Conservation (phyloP, 2,329 filamentous ascomycete genomes). For the Madurella fahalii region DNA sequence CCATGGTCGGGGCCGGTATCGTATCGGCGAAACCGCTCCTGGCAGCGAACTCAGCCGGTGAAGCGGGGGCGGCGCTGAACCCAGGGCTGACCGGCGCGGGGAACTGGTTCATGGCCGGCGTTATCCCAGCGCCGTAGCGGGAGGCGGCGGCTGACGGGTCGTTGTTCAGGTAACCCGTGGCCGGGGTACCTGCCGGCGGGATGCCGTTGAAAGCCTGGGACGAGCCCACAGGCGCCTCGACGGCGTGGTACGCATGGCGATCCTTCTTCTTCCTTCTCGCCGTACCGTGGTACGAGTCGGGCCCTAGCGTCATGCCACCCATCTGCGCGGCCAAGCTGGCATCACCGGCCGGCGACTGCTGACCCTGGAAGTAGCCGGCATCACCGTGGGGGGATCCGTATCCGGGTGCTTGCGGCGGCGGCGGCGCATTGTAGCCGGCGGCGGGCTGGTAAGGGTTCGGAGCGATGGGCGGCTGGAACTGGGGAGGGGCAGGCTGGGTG, state of each 20-base stretch:
- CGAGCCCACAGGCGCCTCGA: slow-evolving; percentile 67
- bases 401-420: slow-evolving; percentile 29
- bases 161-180: slow-evolving; percentile 57
- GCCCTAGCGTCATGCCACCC: slow-evolving; percentile 66
- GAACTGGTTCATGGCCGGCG: slow-evolving; percentile 54
- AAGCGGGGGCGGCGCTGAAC: slow-evolving; percentile 45
- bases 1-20: slow-evolving; percentile 42
- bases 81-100: slow-evolving; percentile 53
- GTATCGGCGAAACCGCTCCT: slow-evolving; percentile 35
- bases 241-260: slow-evolving; percentile 83
- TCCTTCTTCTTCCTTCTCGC: slow-evolving; percentile 84
- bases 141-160: slow-evolving; percentile 42
- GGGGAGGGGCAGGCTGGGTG: slow-evolving; percentile 36
- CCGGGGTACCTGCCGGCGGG: slow-evolving; percentile 52
- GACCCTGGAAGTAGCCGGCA: slow-evolving; percentile 31
- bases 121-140: slow-evolving; percentile 45
- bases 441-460: slow-evolving; percentile 52
- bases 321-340: slow-evolving; percentile 65
- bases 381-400: slow-evolving; percentile 30
- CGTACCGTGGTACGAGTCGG: slow-evolving; percentile 39
- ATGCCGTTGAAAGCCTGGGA: slow-evolving; percentile 68
- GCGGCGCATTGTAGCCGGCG: slow-evolving; percentile 36
- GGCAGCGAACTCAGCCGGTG: slow-evolving; percentile 45
- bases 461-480: slow-evolving; percentile 52
- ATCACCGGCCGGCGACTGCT: slow-evolving; percentile 38